These are phyloP conservation scores for Xylariaceae sp. DNA, from an alignment of 2,329 filamentous ascomycete species.

Conservation along the genomic window DNA sequence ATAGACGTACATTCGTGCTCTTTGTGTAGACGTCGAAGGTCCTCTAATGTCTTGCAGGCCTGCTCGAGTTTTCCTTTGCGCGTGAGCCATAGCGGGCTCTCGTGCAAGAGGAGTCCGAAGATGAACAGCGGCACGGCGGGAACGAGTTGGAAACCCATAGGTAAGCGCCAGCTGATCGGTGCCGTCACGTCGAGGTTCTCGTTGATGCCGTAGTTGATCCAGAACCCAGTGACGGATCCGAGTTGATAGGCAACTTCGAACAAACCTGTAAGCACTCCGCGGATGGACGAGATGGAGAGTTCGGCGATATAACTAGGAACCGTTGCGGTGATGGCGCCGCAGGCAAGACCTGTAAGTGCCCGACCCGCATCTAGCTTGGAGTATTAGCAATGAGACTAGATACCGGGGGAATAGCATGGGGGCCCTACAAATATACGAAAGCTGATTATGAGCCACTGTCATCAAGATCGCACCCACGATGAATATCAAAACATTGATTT, in stretches of 20 bases:
- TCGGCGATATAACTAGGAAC: constrained; percentile 65
- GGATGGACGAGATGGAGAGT: constrained; percentile 55
- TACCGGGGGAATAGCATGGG: not conserved
- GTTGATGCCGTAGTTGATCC: constrained; percentile 46
- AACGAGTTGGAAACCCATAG: constrained; percentile 46
- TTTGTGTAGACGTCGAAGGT: constrained; percentile 40
- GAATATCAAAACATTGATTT: constrained; percentile 44
- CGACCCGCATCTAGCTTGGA: constrained; percentile 53
- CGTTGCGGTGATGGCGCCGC: constrained; percentile 56
- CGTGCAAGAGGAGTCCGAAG: constrained; percentile 43
- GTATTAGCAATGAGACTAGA: not conserved
- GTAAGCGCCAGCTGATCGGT: constrained; percentile 45
- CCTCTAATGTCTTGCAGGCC: constrained; percentile 39
- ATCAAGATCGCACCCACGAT: constrained; percentile 42
- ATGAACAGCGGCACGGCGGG: constrained; percentile 43
- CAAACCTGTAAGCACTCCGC: constrained; percentile 56
- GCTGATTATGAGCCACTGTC: constrained; percentile 38
- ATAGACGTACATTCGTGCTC: not conserved
- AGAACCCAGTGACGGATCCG: constrained; percentile 51
- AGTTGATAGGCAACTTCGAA: constrained; percentile 54
- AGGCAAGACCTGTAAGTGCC: constrained; percentile 55
- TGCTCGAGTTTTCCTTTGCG: constrained; percentile 39
- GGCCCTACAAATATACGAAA: constrained; percentile 24
- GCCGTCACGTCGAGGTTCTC: constrained; percentile 35
- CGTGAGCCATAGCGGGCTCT: constrained; percentile 43